phyloP scores from a whole-genome alignment of 768 basidiomycete species.

The Mycena maculata region DNA sequence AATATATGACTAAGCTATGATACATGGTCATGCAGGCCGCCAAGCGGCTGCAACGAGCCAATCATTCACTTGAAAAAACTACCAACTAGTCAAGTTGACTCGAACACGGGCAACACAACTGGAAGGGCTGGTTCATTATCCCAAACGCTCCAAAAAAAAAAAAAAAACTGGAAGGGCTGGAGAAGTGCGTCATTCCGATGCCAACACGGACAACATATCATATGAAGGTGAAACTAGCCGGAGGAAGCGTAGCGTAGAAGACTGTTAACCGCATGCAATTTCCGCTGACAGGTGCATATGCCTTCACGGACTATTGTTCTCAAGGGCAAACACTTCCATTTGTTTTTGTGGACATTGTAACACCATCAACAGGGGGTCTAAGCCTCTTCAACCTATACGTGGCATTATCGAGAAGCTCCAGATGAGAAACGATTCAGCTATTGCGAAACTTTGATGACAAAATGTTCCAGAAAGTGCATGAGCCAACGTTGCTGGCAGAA shows the following conservation, averaged over 20 bases:
- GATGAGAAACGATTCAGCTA: not conserved
- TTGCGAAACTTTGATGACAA: not conserved
- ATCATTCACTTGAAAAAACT: slow-evolving; percentile 36
- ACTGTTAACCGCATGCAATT: slow-evolving; percentile 40
- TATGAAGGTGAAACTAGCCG: slow-evolving; percentile 25
- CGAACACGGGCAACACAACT: slow-evolving; percentile 34
- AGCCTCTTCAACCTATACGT: slow-evolving; percentile 55
- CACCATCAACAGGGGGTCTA: slow-evolving; percentile 45
- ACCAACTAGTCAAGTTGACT: slow-evolving; percentile 44
- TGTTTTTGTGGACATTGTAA: slow-evolving; percentile 52
- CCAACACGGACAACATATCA: slow-evolving; percentile 33
- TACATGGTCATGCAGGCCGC: too few species aligned
- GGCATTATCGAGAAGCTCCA: slow-evolving; percentile 49
- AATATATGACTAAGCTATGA: too few species aligned
- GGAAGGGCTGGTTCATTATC: too few species aligned
- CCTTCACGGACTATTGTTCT: slow-evolving; percentile 55
- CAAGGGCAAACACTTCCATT: slow-evolving; percentile 56
- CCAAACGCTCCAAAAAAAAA: too few species aligned
- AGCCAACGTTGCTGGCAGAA: too few species aligned
- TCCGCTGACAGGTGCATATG: slow-evolving; percentile 51
- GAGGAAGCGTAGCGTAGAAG: not conserved
- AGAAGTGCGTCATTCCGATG: slow-evolving; percentile 41
- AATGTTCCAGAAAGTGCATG: not conserved
- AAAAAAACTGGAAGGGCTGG: slow-evolving; percentile 42
- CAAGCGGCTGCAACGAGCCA: too few species aligned